Conservation (phyloP, 2,329 filamentous ascomycete genomes). For the Onygenales sp. region DNA sequence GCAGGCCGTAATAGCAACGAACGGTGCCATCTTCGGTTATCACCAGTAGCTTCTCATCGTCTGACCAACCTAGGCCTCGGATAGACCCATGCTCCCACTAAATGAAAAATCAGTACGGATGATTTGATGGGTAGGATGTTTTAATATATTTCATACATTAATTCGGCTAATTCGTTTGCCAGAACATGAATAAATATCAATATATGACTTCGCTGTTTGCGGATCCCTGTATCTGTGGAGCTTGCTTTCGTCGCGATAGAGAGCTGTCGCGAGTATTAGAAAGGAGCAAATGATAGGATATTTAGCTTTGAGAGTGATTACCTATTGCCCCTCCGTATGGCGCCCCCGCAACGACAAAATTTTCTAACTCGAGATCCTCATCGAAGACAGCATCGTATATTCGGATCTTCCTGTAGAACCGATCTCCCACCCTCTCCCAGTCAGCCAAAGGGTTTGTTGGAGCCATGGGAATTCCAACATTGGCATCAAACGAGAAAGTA, state of each 20-base stretch:
- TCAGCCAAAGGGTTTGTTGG: slow-evolving; percentile 63
- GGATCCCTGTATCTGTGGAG: slow-evolving; percentile 67
- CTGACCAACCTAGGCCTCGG: slow-evolving; percentile 87
- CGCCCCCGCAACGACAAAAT: slow-evolving; percentile 83
- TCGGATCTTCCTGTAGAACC: slow-evolving; percentile 90
- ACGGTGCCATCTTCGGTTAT: slow-evolving; percentile 85
- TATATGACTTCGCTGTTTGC: slow-evolving; percentile 65
- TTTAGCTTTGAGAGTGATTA: slow-evolving; percentile 32
- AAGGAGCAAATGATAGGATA: neutral
- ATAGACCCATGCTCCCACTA: slow-evolving; percentile 85
- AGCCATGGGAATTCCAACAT: slow-evolving; percentile 26
- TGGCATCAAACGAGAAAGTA: neutral
- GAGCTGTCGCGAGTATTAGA: slow-evolving; percentile 42
- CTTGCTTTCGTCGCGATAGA: slow-evolving; percentile 83
- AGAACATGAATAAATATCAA: slow-evolving; percentile 90
- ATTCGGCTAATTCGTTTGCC: slow-evolving; percentile 80
- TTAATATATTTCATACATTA: slow-evolving; percentile 36
- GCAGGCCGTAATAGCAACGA: slow-evolving; percentile 80
- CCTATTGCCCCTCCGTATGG: slow-evolving; percentile 90
- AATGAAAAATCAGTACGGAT: slow-evolving; percentile 8
- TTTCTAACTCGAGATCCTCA: slow-evolving; percentile 86
- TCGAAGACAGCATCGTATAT: slow-evolving; percentile 92
- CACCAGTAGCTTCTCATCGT: slow-evolving; percentile 84
- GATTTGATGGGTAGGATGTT: neutral
- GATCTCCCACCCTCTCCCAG: slow-evolving; percentile 89